Base-by-base conservation (phyloP, 1,284 basidiomycete species). In the Heterobasidion irregulare region DNA sequence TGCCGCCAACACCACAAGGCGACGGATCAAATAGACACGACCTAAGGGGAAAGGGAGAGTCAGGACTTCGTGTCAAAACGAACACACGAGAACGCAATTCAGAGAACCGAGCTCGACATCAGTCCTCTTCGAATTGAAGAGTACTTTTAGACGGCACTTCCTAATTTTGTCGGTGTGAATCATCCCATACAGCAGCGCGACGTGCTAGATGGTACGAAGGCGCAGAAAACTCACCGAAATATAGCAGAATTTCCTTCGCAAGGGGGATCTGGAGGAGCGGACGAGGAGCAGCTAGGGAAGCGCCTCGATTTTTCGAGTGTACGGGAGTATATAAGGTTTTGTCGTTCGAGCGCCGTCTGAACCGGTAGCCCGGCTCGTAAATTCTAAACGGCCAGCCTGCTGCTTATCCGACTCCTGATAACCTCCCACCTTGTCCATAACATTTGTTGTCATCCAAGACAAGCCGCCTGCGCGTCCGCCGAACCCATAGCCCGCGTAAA, bases 131-230 rank as follows among this genome's bases (percentile, higher is more conserved):
- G 15, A 41, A 34, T 33, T 16, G 52, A 46, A 53, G 46, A 19
- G 45, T n/a, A 19, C 34, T 36, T 53, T 53, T 53, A 53, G 53
- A 53, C 53, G 53, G 53, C 53, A 53, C 53, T 53, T 53, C 53
- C 53, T 53, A 53, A 53, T 47, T 47, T 53, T 48, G 46, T 53
- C 53, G 53, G 53, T 53, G 34, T n/a, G 9, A 44, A 48, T 53
- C 53, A 53, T 53, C 53, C 41, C 32, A 46, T 16, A 36, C 16
- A 41, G 32, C 13, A 16, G 16, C 1, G 46, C 16, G 34, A 19
- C 8, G 47, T 26, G 18, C 10, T 16, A 33, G 26, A 46, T 6
- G n/a, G 16, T 10, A 32, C 13, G 13, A 44, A 53, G 26, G 26
- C 26, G 26, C 7, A 52, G 33, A 35, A n/a, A 46, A 41, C 35